Percentiles rank a stretch among this genome's conserved stretches.
Conservation (phyloP, 257 asterid species). For the Solanum lycopersicoides region DNA sequence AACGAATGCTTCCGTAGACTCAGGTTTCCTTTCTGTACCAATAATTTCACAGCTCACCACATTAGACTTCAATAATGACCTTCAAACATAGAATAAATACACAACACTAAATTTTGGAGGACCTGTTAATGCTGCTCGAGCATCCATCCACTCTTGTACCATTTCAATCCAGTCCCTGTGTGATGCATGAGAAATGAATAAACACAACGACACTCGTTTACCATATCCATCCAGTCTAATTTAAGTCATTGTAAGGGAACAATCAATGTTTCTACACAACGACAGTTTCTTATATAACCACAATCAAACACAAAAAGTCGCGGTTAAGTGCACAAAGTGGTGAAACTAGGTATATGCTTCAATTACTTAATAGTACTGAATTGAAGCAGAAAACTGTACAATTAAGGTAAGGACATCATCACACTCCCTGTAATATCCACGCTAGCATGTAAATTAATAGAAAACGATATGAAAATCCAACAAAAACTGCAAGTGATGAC, state of each 20-base stretch:
- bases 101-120: background rate
- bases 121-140: constrained; percentile 44
- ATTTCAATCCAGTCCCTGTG: constrained; percentile 67
- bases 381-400: background rate
- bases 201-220: background rate
- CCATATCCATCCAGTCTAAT: background rate
- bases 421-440: background rate
- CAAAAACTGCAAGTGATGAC: too few relatives aligned
- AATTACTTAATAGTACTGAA: background rate
- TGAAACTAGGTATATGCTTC: background rate
- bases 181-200: constrained; percentile 1
- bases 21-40: constrained; percentile 42
- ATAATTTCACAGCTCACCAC: background rate
- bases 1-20: constrained; percentile 45
- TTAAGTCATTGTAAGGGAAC: background rate
- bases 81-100: background rate
- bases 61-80: background rate
- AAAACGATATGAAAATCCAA: background rate
- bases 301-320: background rate
- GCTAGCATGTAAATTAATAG: background rate
- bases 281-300: background rate
- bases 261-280: background rate
- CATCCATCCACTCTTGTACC: constrained; percentile 55
- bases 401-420: background rate
- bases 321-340: background rate